Evolutionary conservation across 2,329 filamentous ascomycete species (phyloP).

Genomic region (Elsinoe ampelina): DNA sequence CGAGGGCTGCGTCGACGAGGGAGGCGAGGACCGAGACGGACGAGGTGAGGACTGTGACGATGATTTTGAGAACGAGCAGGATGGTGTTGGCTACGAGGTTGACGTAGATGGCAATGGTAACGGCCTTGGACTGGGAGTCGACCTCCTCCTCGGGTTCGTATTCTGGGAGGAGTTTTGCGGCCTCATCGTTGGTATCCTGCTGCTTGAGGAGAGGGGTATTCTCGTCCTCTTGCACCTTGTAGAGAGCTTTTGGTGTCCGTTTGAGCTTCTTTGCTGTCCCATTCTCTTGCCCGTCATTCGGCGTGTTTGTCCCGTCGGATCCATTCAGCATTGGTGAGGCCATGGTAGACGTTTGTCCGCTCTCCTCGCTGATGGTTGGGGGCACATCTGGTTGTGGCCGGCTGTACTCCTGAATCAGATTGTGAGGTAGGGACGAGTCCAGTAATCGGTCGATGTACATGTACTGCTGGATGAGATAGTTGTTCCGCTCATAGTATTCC

Average conservation of each 20-base stretch:
- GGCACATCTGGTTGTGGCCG: slow-evolving; percentile 49
- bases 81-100: slow-evolving; percentile 72
- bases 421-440: slow-evolving; percentile 85
- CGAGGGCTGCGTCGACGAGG: slow-evolving; percentile 68
- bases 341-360: slow-evolving; percentile 27
- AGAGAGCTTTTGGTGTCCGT: slow-evolving; percentile 77
- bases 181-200: slow-evolving; percentile 34
- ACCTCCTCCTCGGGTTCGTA: slow-evolving; percentile 61
- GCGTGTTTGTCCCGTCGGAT: slow-evolving; percentile 2
- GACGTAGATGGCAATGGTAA: slow-evolving; percentile 79
- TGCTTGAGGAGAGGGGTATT: slow-evolving; percentile 50
- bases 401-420: slow-evolving; percentile 83
- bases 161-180: slow-evolving; percentile 51
- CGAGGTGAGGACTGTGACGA: slow-evolving; percentile 66
- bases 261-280: slow-evolving; percentile 46
- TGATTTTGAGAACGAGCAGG: slow-evolving; percentile 65
- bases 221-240: slow-evolving; percentile 55
- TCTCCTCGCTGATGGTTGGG: slow-evolving; percentile 66
- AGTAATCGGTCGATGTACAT: slow-evolving; percentile 85
- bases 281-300: slow-evolving; percentile 14
- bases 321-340: slow-evolving; percentile 18
- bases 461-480: slow-evolving; percentile 82
- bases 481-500: slow-evolving; percentile 80
- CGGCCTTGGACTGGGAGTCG: slow-evolving; percentile 64
- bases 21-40: slow-evolving; percentile 74